Evolutionary conservation across 345 rosid genomes (phyloP).

Genomic region (Dipteronia sinensis): DNA sequence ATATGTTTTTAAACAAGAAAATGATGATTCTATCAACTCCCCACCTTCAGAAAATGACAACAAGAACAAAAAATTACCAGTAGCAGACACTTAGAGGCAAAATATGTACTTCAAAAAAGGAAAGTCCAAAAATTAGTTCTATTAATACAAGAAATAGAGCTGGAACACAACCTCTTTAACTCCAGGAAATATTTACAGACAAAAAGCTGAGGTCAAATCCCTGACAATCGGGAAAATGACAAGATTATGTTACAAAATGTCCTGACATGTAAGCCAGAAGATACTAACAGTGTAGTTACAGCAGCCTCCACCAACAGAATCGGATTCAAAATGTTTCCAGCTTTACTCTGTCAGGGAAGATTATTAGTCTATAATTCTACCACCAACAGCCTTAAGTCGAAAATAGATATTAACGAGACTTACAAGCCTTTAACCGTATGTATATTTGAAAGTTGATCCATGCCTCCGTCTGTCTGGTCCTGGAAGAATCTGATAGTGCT

Average conservation of each 20-base stretch:
- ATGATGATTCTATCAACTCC: neutral
- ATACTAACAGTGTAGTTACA: neutral
- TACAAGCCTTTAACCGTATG: neutral
- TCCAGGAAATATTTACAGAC: slow-evolving; percentile 6
- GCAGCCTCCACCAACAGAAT: neutral
- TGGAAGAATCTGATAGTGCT: slow-evolving; percentile 6
- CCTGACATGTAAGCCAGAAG: neutral
- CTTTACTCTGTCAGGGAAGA: neutral
- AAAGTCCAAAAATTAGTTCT: neutral
- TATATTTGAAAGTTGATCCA: neutral
- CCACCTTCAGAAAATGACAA: no score
- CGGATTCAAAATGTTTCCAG: neutral
- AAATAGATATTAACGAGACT: neutral
- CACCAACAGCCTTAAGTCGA: neutral
- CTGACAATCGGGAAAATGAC: slow-evolving; percentile 1
- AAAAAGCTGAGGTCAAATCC: slow-evolving; percentile 11
- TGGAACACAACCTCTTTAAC: neutral
- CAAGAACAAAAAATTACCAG: neutral
- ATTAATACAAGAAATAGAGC: neutral
- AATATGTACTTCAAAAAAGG: neutral
- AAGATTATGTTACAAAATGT: neutral
- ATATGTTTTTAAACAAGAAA: no score
- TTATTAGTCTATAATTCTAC: slow-evolving; percentile 4
- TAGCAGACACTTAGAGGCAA: neutral
- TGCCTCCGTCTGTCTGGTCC: neutral